Percentiles rank a stretch among this genome's conserved stretches.
Evolutionary conservation across 2,329 filamentous ascomycete species (phyloP).

Genomic region (Laburnicola sp.): DNA sequence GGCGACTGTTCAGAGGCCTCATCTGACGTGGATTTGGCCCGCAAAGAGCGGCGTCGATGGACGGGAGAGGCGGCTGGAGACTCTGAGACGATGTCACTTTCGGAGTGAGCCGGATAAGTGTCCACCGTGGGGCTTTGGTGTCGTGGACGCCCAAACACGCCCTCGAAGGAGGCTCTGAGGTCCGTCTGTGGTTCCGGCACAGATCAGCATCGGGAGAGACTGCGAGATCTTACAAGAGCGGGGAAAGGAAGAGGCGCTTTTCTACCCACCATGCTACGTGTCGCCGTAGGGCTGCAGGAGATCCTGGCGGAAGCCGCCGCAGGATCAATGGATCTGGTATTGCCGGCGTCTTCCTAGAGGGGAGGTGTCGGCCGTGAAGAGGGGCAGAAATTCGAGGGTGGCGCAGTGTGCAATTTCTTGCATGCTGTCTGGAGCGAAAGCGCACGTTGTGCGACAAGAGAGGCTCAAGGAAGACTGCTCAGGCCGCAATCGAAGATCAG

Average conservation of each 20-base stretch:
- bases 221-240: constrained; percentile 10
- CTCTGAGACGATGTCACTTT: constrained; percentile 14
- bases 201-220: constrained; percentile 28
- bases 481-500: constrained; percentile 28
- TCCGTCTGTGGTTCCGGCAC: constrained; percentile 32
- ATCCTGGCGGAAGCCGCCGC: constrained; percentile 30
- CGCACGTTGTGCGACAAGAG: constrained; percentile 38
- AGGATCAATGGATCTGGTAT: constrained; percentile 42
- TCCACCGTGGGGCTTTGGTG: constrained; percentile 23
- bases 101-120: constrained; percentile 18
- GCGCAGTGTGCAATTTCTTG: constrained; percentile 40
- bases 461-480: constrained; percentile 33
- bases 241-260: constrained; percentile 21
- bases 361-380: constrained; percentile 24
- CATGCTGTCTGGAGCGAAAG: constrained; percentile 34
- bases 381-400: constrained; percentile 25
- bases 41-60: constrained; percentile 32
- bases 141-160: constrained; percentile 22
- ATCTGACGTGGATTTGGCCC: constrained; percentile 26
- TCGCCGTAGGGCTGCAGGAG: constrained; percentile 25
- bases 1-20: constrained; percentile 21
- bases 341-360: constrained; percentile 26
- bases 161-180: constrained; percentile 29
- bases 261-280: constrained; percentile 46
- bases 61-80: constrained; percentile 14